These are phyloP conservation scores for Fusarium ambrosium DNA, from an alignment of 2,329 filamentous ascomycete genomes.

Conservation along the genomic window DNA sequence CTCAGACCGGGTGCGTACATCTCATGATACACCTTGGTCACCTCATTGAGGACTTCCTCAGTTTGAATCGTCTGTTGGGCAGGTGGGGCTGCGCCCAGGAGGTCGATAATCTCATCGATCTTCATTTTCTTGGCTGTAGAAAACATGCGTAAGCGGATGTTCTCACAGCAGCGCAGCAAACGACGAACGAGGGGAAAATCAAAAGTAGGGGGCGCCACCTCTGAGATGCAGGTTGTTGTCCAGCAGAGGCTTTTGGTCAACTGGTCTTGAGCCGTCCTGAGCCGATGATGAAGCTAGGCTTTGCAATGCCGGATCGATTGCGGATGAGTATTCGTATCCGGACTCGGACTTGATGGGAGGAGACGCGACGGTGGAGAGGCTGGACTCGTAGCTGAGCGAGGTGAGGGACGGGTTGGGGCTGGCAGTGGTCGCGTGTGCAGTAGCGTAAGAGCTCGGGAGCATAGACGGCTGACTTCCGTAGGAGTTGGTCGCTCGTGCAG, in stretches of 20 bases:
- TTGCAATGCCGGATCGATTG: slow-evolving; percentile 77
- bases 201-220: slow-evolving; percentile 63
- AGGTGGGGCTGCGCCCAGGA: slow-evolving; percentile 71
- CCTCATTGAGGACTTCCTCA: slow-evolving; percentile 71
- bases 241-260: slow-evolving; percentile 48
- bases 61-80: slow-evolving; percentile 66
- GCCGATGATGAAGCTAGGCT: slow-evolving; percentile 46
- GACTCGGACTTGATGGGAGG: slow-evolving; percentile 55
- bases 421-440: slow-evolving; percentile 50
- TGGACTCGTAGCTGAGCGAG: slow-evolving; percentile 52
- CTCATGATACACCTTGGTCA: slow-evolving; percentile 78
- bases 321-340: slow-evolving; percentile 68
- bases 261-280: slow-evolving; percentile 43
- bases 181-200: slow-evolving; percentile 48
- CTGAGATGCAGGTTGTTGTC: slow-evolving; percentile 59
- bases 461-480: slow-evolving; percentile 63
- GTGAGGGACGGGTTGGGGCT: slow-evolving; percentile 50
- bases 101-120: slow-evolving; percentile 78
- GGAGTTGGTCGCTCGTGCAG: slow-evolving; percentile 52
- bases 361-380: slow-evolving; percentile 49
- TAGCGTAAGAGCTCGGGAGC: slow-evolving; percentile 59
- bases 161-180: slow-evolving; percentile 48
- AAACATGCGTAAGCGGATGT: slow-evolving; percentile 50
- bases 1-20: slow-evolving; percentile 83
- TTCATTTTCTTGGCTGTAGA: slow-evolving; percentile 67